Evolutionary conservation across 2,329 filamentous ascomycete genomes (phyloP), one percentile per base, ranked within the genome.

Genomic region (Hypoxylon sp.): DNA sequence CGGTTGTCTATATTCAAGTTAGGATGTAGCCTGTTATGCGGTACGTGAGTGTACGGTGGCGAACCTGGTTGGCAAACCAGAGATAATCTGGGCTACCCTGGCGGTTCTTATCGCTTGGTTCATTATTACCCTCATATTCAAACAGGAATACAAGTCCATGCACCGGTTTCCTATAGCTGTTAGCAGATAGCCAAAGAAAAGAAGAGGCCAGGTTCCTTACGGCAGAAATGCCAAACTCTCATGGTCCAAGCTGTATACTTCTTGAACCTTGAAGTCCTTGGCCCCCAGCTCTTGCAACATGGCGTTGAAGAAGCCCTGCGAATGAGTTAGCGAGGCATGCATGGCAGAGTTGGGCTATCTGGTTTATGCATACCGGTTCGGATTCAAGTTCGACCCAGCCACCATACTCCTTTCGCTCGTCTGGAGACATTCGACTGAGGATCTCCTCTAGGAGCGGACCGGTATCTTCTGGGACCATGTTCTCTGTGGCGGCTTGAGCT

Each of bases 21-120:
- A 40, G 12, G n/a, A 24, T 26, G 24, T 75, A 38, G 73, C 65
- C n/a, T 45, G 2, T 44, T 61, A 40, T 66, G 26, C 28, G 30
- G 26, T 22, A 4, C 16, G 7, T 40, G 32, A 32, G 46, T 38
- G 9, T 16, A 5, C 18, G 16, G 30, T 12, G 16, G n/a, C 80
- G 18, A 75, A 92, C 91, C 80, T 97, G 95, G 73, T 97, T 97
- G 26, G 94, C 93, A 77, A 97, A 98, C 95, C 96, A 99, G 16
- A 98, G 82, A 28, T 87, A 81, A 2, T 87, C 80, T 0, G 89
- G 89, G 67, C 86, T 89, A 65, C 68, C 61, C 76, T 83, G 45
- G 80, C 81, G 65, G 85, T 82, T 59, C 83, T 49, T 36, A 7
- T 54, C 42, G 16, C 30, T 86, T 78, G 53, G 81, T 76, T 81